Conservation (phyloP, 441 rosid genomes). For the Hura crepitans region DNA sequence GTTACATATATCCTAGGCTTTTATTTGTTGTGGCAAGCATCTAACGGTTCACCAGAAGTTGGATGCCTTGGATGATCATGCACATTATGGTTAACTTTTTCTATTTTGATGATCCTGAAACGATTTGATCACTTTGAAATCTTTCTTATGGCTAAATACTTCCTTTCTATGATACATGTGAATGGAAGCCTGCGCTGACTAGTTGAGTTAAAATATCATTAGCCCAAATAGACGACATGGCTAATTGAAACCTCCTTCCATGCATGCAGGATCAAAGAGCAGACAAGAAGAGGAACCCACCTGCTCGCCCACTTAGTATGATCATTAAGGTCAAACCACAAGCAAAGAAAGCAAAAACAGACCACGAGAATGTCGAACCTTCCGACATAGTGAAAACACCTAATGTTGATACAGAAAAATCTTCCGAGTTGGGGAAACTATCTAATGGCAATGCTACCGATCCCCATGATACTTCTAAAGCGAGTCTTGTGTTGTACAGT, state of each 20-base stretch:
- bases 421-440: constrained; percentile 30
- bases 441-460: constrained; percentile 22
- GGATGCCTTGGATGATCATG: not conserved
- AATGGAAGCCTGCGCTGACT: not conserved
- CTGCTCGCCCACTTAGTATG: constrained; percentile 51
- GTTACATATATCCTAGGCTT: no score
- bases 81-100: no score
- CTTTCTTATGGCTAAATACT: no score
- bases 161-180: no score
- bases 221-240: not conserved
- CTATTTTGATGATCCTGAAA: no score
- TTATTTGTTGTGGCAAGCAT: not conserved
- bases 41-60: not conserved
- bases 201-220: not conserved
- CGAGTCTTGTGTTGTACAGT: constrained; percentile 68
- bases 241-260: constrained; percentile 20
- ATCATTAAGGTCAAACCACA: constrained; percentile 70
- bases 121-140: no score
- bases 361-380: constrained; percentile 29
- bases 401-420: constrained; percentile 27
- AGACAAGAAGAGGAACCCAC: constrained; percentile 48
- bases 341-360: constrained; percentile 62
- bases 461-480: constrained; percentile 30
- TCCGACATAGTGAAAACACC: constrained; percentile 23
- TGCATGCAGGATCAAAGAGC: constrained; percentile 45